Evolutionary conservation across 345 rosid species (phyloP).

Genomic region (Hibiscus trionum): DNA sequence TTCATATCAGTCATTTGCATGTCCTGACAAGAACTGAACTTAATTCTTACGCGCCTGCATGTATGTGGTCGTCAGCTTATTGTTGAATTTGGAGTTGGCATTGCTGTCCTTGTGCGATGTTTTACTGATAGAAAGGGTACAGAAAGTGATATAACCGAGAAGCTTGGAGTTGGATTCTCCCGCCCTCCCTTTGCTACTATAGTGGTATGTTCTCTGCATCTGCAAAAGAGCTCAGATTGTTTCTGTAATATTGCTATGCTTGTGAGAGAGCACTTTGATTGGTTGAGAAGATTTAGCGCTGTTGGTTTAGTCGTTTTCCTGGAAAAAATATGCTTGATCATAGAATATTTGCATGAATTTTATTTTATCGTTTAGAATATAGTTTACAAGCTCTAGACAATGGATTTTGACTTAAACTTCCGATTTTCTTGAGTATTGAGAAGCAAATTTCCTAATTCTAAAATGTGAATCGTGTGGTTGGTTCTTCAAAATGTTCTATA

Average conservation of each 20-base stretch:
- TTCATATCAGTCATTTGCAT: not conserved
- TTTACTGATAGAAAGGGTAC: constrained; percentile 62
- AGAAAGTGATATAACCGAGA: constrained; percentile 61
- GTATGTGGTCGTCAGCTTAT: constrained; percentile 50
- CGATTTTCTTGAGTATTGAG: not conserved
- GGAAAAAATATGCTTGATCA: not conserved
- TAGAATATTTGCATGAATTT: not conserved
- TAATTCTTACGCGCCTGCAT: constrained; percentile 9
- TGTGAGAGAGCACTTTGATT: not conserved
- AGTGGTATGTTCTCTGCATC: constrained; percentile 48
- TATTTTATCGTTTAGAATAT: not conserved
- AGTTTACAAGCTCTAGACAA: not conserved
- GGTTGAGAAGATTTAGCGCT: not conserved
- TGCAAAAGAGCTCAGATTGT: not conserved
- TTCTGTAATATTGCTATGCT: not conserved
- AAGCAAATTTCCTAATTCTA: not conserved
- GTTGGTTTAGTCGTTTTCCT: not conserved
- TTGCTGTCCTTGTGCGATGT: constrained; percentile 81
- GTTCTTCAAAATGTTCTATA: not conserved
- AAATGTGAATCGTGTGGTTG: not conserved
- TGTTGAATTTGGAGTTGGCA: constrained; percentile 82
- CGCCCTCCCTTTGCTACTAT: constrained; percentile 68
- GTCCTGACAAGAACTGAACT: not conserved
- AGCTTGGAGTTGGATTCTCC: constrained; percentile 82
- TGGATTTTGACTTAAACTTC: not conserved